phyloP scores from a whole-genome alignment of 768 basidiomycete species.

The Suillus clintonianus region DNA sequence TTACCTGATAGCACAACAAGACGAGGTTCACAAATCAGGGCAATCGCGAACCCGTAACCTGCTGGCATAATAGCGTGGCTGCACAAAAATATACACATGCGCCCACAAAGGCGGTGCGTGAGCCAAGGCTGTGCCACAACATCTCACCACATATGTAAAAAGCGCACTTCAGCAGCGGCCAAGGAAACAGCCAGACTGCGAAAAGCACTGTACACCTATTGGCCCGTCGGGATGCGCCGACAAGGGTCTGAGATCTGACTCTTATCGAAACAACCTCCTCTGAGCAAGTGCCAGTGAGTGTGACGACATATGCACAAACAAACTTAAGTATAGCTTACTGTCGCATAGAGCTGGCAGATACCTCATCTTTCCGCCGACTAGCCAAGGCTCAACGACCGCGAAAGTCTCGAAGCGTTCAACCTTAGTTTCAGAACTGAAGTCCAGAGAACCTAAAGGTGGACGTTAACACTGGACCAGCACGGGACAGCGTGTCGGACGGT shows the following conservation, averaged over 20 bases:
- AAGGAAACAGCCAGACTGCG: background rate
- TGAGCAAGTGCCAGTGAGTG: background rate
- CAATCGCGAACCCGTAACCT: background rate
- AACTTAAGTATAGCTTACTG: background rate
- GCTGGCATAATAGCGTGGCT: background rate
- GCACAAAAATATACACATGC: background rate
- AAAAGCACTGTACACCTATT: background rate
- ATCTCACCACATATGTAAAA: background rate
- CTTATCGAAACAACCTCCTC: background rate
- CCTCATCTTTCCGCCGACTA: background rate
- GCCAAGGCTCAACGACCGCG: no score
- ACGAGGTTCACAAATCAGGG: background rate
- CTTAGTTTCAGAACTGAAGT: background rate
- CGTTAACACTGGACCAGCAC: background rate
- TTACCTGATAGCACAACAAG: background rate
- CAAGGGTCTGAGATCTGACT: background rate
- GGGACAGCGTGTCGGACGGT: background rate
- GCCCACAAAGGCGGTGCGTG: background rate
- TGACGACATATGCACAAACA: background rate
- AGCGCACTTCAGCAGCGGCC: background rate
- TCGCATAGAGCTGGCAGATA: background rate
- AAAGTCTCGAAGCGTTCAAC: background rate
- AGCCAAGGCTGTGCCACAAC: background rate
- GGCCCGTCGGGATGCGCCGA: background rate
- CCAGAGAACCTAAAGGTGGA: background rate